Percentiles rank a stretch among this genome's conserved stretches.
phyloP scores from a whole-genome alignment of 2,329 filamentous ascomycete species.

The Fusarium poae region DNA sequence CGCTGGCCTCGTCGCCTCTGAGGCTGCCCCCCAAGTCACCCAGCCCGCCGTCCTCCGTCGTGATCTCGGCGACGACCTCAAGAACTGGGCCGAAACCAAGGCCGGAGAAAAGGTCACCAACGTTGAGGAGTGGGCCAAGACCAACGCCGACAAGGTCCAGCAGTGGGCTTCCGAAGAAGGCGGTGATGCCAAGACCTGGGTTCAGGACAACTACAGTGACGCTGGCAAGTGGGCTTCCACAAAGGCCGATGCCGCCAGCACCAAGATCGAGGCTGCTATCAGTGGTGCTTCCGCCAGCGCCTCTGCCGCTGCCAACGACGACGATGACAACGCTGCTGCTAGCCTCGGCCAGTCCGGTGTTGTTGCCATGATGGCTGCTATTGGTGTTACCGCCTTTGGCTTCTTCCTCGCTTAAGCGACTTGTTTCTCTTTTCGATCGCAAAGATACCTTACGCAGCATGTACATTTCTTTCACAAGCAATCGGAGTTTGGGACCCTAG shows the following conservation, averaged over 20 bases:
- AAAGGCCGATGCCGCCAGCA: conserved; percentile 21
- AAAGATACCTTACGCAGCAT: conserved; percentile 30
- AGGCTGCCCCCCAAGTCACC: conserved; percentile 29
- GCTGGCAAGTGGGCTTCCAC: conserved; percentile 11
- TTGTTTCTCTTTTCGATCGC: not conserved
- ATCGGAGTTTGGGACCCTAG: conserved; percentile 27
- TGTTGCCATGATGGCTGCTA: conserved; percentile 39
- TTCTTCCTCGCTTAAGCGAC: conserved; percentile 42
- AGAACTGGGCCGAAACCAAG: conserved; percentile 31
- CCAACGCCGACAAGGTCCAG: conserved; percentile 22
- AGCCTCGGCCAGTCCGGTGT: conserved; percentile 32
- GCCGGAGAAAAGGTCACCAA: conserved; percentile 18
- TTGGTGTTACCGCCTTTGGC: conserved; percentile 45
- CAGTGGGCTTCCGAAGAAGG: conserved; percentile 21
- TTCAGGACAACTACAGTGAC: conserved; percentile 13
- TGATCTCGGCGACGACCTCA: conserved; percentile 38
- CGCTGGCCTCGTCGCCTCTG: conserved; percentile 42
- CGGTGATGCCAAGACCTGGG: conserved; percentile 27
- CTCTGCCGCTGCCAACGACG: conserved; percentile 11
- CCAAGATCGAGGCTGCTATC: conserved; percentile 25
- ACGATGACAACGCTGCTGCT: conserved; percentile 38
- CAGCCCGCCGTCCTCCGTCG: conserved; percentile 29
- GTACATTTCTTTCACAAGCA: conserved; percentile 10
- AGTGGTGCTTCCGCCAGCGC: conserved; percentile 29
- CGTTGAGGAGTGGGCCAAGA: conserved; percentile 25